Percentiles rank a stretch among this genome's conserved stretches.
Conservation (phyloP, 2,329 filamentous ascomycete genomes). For the Colletotrichum sp. region DNA sequence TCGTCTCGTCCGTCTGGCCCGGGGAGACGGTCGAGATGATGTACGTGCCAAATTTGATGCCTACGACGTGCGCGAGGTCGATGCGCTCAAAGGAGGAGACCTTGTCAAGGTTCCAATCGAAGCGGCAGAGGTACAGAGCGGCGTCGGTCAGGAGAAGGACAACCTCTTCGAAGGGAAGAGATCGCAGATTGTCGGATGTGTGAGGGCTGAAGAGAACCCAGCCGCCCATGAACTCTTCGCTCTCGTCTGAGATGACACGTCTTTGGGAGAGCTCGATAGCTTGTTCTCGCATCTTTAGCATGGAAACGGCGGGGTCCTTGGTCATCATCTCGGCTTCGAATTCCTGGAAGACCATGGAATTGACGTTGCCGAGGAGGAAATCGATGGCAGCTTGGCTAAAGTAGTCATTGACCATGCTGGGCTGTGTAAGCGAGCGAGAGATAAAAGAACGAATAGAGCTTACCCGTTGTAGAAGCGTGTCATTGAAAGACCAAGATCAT, state of each 20-base stretch:
- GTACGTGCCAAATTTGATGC: conserved; percentile 83
- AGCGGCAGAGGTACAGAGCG: conserved; percentile 86
- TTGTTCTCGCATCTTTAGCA: conserved; percentile 82
- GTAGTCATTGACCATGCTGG: conserved; percentile 95
- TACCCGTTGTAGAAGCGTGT: conserved; percentile 75
- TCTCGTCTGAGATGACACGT: conserved; percentile 82
- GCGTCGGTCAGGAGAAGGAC: conserved; percentile 86
- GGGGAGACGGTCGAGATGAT: conserved; percentile 86
- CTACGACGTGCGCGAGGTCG: conserved; percentile 73
- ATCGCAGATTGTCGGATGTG: conserved; percentile 69
- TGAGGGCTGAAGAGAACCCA: conserved; percentile 88
- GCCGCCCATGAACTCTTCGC: conserved; percentile 84
- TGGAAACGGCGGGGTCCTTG: conserved; percentile 87
- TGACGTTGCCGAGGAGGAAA: conserved; percentile 89
- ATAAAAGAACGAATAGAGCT: conserved; percentile 26
- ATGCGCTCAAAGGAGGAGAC: conserved; percentile 91
- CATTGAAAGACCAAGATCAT: conserved; percentile 87
- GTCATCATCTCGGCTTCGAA: conserved; percentile 95
- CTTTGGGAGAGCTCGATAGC: conserved; percentile 90
- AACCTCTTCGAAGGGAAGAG: conserved; percentile 80
- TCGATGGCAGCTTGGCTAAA: conserved; percentile 96
- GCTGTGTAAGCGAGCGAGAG: conserved; percentile 20
- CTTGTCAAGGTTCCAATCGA: conserved; percentile 96
- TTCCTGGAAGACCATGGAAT: conserved; percentile 85
- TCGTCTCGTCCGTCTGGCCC: conserved; percentile 75